Conservation (phyloP, 139 green algal genomes). For the Pseudopediastrum boryanum region DNA sequence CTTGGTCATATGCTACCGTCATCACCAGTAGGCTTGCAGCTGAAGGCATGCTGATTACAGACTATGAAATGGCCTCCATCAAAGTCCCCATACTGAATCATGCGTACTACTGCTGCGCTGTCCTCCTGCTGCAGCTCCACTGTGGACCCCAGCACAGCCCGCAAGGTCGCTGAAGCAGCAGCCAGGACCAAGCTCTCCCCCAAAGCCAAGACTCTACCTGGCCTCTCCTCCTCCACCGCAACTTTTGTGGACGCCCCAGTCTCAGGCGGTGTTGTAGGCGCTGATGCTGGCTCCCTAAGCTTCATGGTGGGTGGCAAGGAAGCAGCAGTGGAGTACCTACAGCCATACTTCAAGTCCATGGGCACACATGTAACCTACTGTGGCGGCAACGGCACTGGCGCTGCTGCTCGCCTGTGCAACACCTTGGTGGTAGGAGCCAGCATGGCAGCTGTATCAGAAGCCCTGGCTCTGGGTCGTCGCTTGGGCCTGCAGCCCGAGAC, state of each 20-base stretch:
- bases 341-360: conserved; percentile 65
- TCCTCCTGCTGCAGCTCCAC: too few species aligned
- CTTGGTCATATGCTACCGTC: too few species aligned
- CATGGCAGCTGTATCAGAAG: conserved; percentile 69
- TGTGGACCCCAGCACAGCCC: conserved; percentile 11
- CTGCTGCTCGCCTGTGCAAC: conserved; percentile 19
- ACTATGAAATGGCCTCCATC: too few species aligned
- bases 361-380: conserved; percentile 65
- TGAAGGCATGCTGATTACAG: too few species aligned
- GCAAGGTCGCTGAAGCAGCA: conserved; percentile 18
- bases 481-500: conserved; percentile 65
- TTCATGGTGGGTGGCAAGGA: conserved; percentile 79
- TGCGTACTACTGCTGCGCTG: too few species aligned
- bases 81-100: too few species aligned
- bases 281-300: conserved; percentile 66
- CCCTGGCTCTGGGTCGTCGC: conserved; percentile 61
- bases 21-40: too few species aligned
- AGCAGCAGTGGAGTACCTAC: conserved; percentile 37
- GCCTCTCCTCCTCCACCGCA: background rate
- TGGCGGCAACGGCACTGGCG: conserved; percentile 24
- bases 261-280: conserved; percentile 65
- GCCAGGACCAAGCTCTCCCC: conserved; percentile 14
- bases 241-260: conserved; percentile 72
- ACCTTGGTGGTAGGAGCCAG: conserved; percentile 6
- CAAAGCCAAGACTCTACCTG: background rate